Evolutionary conservation across 139 green algal genomes (phyloP).

Genomic region (Closterium sp.): DNA sequence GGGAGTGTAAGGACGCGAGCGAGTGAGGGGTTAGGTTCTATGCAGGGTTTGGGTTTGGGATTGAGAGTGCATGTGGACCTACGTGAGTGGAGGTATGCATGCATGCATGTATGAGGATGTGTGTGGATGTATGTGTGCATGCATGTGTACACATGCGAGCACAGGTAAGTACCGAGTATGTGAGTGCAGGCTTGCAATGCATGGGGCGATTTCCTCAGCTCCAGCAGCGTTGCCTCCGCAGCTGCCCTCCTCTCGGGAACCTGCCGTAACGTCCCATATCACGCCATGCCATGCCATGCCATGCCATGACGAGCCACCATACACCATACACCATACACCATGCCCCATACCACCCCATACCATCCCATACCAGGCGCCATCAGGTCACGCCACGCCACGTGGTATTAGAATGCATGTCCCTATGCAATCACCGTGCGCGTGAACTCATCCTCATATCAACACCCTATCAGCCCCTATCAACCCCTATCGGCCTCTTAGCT

Average conservation of each 20-base stretch:
- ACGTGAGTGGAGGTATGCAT: no score
- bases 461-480: no score
- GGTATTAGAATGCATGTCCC: neutral
- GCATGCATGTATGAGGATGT: neutral
- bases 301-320: no score
- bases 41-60: neutral
- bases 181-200: neutral
- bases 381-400: neutral
- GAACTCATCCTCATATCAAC: neutral
- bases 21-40: neutral
- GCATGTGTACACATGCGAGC: neutral
- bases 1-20: neutral
- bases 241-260: neutral
- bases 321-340: no score
- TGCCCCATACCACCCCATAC: no score
- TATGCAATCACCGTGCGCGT: neutral
- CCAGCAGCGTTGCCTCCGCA: slow-evolving; percentile 5
- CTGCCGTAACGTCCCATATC: neutral
- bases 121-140: neutral
- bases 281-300: neutral
- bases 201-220: neutral
- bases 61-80: neutral
- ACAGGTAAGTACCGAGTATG: neutral
- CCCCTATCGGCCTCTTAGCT: no score
- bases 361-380: neutral